Percentiles rank a stretch among this genome's conserved stretches.
phyloP scores from a whole-genome alignment of 2,329 filamentous ascomycete genomes.

The Metarhizium album region DNA sequence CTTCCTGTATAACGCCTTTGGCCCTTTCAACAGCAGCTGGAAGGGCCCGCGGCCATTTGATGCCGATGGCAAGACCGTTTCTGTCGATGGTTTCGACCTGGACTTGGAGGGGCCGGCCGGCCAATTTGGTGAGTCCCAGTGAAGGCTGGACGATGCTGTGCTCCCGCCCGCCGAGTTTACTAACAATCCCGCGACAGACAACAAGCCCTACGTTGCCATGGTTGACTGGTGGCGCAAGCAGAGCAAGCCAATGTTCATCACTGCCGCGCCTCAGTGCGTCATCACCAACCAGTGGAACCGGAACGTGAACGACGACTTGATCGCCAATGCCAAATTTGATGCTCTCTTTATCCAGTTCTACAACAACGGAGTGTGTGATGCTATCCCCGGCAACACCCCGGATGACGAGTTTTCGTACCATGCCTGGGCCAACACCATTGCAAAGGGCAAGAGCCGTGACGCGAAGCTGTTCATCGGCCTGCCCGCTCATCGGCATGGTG shows the following conservation, averaged over 20 bases:
- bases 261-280: conserved; percentile 35
- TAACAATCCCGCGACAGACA: conserved; percentile 13
- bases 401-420: conserved; percentile 31
- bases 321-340: conserved; percentile 30
- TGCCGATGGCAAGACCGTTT: conserved; percentile 13
- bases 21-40: conserved; percentile 22
- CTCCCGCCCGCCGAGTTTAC: too few relatives aligned
- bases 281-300: conserved; percentile 6
- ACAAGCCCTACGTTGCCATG: conserved; percentile 27
- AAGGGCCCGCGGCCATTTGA: conserved; percentile 28
- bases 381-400: conserved; percentile 17
- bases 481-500: conserved; percentile 21
- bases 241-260: conserved; percentile 24
- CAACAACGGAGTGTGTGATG: conserved; percentile 32
- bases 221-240: conserved; percentile 23
- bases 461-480: conserved; percentile 37
- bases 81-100: conserved; percentile 32
- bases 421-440: conserved; percentile 27
- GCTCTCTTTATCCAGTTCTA: conserved; percentile 38
- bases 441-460: conserved; percentile 23
- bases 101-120: conserved; percentile 24
- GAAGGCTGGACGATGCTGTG: too few relatives aligned
- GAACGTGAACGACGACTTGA: conserved; percentile 22
- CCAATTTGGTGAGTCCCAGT: conserved; percentile 20
- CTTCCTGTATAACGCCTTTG: conserved; percentile 28